Percentiles rank a stretch among this genome's conserved stretches.
phyloP scores from a whole-genome alignment of 805 yeast genomes.

The Ogataea chonburiensis region DNA sequence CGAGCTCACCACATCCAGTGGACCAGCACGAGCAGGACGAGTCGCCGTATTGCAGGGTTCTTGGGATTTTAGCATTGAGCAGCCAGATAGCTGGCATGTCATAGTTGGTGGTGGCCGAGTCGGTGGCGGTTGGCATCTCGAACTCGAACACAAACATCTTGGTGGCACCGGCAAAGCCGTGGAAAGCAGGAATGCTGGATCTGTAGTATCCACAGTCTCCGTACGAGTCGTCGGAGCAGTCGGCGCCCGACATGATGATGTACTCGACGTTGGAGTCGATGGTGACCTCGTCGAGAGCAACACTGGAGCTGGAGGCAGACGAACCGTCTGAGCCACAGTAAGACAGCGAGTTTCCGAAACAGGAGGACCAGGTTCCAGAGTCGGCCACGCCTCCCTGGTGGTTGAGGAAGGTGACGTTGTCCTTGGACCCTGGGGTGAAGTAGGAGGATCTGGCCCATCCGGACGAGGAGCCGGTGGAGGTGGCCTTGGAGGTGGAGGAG shows the following conservation, averaged over 20 bases:
- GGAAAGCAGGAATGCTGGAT: constrained; percentile 84
- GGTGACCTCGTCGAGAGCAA: constrained; percentile 65
- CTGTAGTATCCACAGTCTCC: constrained; percentile 84
- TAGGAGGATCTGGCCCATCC: constrained; percentile 76
- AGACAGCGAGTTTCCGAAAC: constrained; percentile 91
- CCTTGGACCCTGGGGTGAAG: constrained; percentile 61
- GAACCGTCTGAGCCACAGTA: constrained; percentile 77
- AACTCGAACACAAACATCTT: constrained; percentile 94
- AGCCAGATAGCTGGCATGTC: constrained; percentile 99
- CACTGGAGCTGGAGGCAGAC: constrained; percentile 66
- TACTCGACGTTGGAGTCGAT: constrained; percentile 74
- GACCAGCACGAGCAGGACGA: constrained; percentile 91
- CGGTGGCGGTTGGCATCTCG: constrained; percentile 73
- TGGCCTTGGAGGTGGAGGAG: constrained; percentile 7
- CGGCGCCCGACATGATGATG: constrained; percentile 73
- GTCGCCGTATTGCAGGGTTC: constrained; percentile 91
- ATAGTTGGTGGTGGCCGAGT: constrained; percentile 53
- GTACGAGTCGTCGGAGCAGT: constrained; percentile 49
- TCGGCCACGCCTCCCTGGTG: constrained; percentile 68
- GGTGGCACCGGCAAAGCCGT: constrained; percentile 82
- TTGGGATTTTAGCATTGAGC: constrained; percentile 92
- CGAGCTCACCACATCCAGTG: constrained; percentile 97
- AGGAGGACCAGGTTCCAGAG: constrained; percentile 83
- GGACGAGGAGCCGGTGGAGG: constrained; percentile 30
- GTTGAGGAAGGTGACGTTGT: constrained; percentile 81